Base-by-base conservation (phyloP, 148 eudicot genomes). In the Nepenthes mirabilis region DNA sequence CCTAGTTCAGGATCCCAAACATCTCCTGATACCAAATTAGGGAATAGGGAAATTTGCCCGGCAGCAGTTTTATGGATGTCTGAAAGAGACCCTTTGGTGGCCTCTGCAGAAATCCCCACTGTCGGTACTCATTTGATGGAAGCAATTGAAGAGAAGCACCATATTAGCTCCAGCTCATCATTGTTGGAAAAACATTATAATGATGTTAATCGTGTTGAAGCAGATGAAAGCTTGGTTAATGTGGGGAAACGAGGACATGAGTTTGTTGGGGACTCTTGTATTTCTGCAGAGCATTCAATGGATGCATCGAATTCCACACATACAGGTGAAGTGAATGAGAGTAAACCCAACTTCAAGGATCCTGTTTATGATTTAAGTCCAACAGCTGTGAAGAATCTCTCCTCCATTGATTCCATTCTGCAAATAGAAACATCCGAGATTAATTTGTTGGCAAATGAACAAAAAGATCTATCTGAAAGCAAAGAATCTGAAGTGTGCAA, bases 301-400 rank as follows among this genome's bases (percentile, higher is more conserved):
- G 49, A 65, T 33, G 23, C 62, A 33, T 57, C 69, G 55, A 59
- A 65, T 14, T 47, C 33, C 32, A 12, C 60, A 61, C 33, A 9
- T 58, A 69, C 33, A 23, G 37, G 32, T 32, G 66, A 58, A 52
- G 58, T 43, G 11, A 68, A 54, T 34, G 67, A 52, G 3, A 50
- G 40, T 54, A 65, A 58, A 52, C 59, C 67, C 6, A 23, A 23
- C 23, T 23, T 23, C 23, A 56, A 47, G 63, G 77, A 73, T 37
- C 72, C 77, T 3, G 67, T 73, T 9, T 73, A 73, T 66, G 81
- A 77, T 63, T 70, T 51, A 8, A 73, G 75, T 55, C 81, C 81
- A 34, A 74, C 59, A 34, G 70, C 67, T 37, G 33, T 58, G 33
- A 72, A 35, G 59, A 68, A 47, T 55, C 65, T 56, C 4, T 65